A percentile compares a stretch with the other conserved stretches of the same genome.
phyloP scores from a whole-genome alignment of 1,284 basidiomycete genomes.

The Malassezia pachydermatis region DNA sequence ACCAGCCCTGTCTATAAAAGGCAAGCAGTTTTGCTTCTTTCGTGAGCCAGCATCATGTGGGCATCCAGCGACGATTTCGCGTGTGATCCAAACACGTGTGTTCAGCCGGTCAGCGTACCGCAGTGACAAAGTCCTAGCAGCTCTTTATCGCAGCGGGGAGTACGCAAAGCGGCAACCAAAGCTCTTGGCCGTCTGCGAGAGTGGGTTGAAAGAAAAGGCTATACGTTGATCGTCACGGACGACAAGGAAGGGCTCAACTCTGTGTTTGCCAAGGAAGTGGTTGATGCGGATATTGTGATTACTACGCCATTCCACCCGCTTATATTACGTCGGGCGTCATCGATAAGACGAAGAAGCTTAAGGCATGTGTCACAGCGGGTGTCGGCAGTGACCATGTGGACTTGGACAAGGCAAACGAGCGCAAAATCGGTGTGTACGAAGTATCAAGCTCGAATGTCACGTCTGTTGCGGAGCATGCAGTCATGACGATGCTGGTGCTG shows the following conservation, averaged over 20 bases:
- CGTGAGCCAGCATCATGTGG: too few relatives aligned
- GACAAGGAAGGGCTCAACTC: conserved; percentile 79
- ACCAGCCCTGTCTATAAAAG: too few relatives aligned
- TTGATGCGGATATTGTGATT: conserved; percentile 56
- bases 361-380: conserved; percentile 83
- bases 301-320: conserved; percentile 76
- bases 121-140: conserved; percentile 61
- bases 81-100: neutral
- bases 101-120: neutral
- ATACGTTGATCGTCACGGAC: conserved; percentile 57
- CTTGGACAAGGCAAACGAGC: conserved; percentile 73
- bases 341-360: conserved; percentile 73
- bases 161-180: conserved; percentile 70
- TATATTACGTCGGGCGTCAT: conserved; percentile 75
- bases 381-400: conserved; percentile 82
- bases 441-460: conserved; percentile 62
- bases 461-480: conserved; percentile 82
- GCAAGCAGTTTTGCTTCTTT: too few relatives aligned
- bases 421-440: conserved; percentile 63
- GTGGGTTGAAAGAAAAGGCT: conserved; percentile 58
- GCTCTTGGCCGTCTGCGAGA: conserved; percentile 58
- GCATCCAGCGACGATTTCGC: neutral
- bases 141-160: conserved; percentile 61
- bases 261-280: conserved; percentile 76
- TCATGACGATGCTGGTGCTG: conserved; percentile 71